Percentiles rank a stretch among this genome's conserved stretches.
phyloP scores from a whole-genome alignment of 2,329 filamentous ascomycete genomes.

The Xylaria sp. region DNA sequence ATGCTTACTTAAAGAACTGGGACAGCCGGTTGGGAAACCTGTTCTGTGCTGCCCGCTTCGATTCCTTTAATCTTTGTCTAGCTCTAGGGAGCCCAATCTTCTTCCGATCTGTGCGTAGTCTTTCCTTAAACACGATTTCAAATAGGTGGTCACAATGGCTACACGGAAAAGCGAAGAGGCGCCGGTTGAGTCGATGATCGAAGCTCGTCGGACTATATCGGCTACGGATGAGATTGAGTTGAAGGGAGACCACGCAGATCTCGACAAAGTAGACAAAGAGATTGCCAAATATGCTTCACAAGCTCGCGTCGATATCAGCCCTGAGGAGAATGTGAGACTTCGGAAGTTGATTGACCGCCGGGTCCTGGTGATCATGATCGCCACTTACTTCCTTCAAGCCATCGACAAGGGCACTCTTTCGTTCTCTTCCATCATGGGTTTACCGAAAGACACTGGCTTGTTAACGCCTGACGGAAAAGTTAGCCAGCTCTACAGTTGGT shows the following conservation, averaged over 20 bases:
- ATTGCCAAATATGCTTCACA: slow-evolving; percentile 74
- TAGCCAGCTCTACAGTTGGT: slow-evolving; percentile 71
- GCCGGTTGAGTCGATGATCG: slow-evolving; percentile 43
- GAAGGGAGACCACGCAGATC: slow-evolving; percentile 63
- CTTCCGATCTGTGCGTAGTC: not conserved
- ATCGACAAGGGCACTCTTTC: slow-evolving; percentile 75
- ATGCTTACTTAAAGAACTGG: slow-evolving; percentile 21
- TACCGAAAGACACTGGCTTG: slow-evolving; percentile 63
- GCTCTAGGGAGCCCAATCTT: not conserved
- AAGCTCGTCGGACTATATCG: slow-evolving; percentile 48
- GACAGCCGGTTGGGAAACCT: not conserved
- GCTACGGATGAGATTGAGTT: slow-evolving; percentile 55
- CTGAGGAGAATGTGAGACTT: slow-evolving; percentile 70
- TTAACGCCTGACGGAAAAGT: slow-evolving; percentile 52
- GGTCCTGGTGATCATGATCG: slow-evolving; percentile 76
- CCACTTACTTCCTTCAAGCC: slow-evolving; percentile 78
- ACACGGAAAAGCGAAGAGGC: slow-evolving; percentile 41
- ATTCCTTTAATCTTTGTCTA: not conserved
- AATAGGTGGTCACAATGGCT: slow-evolving; percentile 43
- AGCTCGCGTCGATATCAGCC: slow-evolving; percentile 65
- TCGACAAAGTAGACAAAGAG: slow-evolving; percentile 70
- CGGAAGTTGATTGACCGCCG: slow-evolving; percentile 74
- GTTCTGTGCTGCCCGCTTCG: not conserved
- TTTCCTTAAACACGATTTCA: not conserved
- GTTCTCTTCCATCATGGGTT: slow-evolving; percentile 73